Base-by-base conservation (phyloP, 2,329 filamentous ascomycete species). In the Claviceps humidiphila region DNA sequence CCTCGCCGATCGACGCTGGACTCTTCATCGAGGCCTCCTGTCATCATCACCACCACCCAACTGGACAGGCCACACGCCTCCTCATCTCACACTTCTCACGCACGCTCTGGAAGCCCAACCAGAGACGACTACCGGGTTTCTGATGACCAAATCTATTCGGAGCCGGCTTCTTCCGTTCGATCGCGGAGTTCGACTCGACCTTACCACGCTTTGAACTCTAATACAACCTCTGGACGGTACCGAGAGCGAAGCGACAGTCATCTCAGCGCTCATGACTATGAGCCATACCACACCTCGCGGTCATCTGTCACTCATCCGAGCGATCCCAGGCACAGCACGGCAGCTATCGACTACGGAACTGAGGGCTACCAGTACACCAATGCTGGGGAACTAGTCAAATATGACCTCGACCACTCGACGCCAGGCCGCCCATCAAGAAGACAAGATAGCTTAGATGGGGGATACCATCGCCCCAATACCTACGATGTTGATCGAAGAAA, bases 291-390 rank as follows among this genome's bases (percentile, higher is more conserved):
- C 55, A 68, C 68, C 52, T 65, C 70, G 47, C 73, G 76, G 9
- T 71, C 74, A 5, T 69, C 71, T 22, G 66, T 71, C 13, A 58
- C 70, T 22, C 80, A 76, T 56, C 65, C 69, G 41, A 71, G 64
- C 55, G 65, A 68, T 9, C 64, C 71, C 1, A 71, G 71, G 46
- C 73, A 73, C 53, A 66, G 68, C 54, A 67, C 67, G 14, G 65
- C 68, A 53, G 64, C 70, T 8, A 66, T 75, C 45, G 75, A 78
- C 56, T 80, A 79, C 56, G 77, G 75, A 13, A 75, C 78, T 34
- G 75, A 81, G 47, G 79, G 75, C 8, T 84, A 78, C 58, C 77
- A 81, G 58, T 84, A 84, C 59, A 83, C 80, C 8, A 82, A 79
- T 54, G 78, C 79, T 14, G 74, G 77, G 56, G 80, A 83, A 51